Base-by-base conservation (phyloP, 352 stramenopile species). In the Thalassiosira allenii region DNA sequence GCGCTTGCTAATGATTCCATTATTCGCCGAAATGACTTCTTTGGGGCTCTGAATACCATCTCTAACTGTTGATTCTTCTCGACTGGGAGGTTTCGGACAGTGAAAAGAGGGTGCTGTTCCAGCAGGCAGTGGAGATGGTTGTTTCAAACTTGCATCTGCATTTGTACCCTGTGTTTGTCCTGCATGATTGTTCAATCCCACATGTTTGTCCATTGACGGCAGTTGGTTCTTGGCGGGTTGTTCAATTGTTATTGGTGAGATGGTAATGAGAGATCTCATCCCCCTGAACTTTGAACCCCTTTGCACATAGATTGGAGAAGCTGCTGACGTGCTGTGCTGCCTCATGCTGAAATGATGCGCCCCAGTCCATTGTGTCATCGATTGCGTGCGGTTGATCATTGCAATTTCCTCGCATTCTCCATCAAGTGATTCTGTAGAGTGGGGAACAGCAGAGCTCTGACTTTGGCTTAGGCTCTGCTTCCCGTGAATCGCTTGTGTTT, bases 351-450 rank as follows among this genome's bases (percentile, higher is more conserved):
- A 64, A 43, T 43, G 33, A 20, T 9, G 22, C 4, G 6, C 54
- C 41, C 25, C 22, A 37, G 1, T 40, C 5, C 2, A 17, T 2
- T 56, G 59, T 14, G 17, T 22, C 33, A 12, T 54, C 22, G 22
- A 40, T 54, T 69, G 59, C 33, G 2, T 20, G 29, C 34, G 37
- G 44, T 72, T 72, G 23, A 72, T 72, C n/a, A 6, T 14, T 11
- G 51, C 47, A 64, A 74, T 37, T 74, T 74, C 64, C 22, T 74
- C 14, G 49, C 64, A 74, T 74, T 74, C 64, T 57, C 33, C 47
- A 63, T 44, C 62, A 59, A 58, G 27, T 17, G 37, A 47, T 47
- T 47, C 37, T 17, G 17, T 47, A 9, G 37, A n/a, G n/a, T n/a
- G n/a, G n/a, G n/a, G n/a, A n/a, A n/a, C n/a, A n/a, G n/a, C n/a